Conservation (phyloP, 2,329 filamentous ascomycete genomes). For the Geosmithia flava region DNA sequence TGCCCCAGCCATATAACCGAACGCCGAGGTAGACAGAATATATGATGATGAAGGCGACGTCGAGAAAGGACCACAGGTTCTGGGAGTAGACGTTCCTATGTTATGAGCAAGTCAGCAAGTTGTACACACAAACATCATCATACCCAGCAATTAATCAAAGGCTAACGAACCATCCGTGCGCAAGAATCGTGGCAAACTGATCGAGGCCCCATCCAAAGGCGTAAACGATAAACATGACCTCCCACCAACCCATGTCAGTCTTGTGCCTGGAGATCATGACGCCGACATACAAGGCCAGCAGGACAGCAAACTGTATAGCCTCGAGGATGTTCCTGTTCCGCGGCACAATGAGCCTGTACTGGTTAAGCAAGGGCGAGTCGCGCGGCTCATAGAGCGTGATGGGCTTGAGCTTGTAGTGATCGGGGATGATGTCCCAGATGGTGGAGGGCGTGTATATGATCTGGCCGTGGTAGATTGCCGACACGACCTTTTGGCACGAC, state of each 20-base stretch:
- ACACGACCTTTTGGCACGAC: constrained; percentile 69
- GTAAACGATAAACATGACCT: constrained; percentile 60
- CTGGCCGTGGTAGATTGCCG: constrained; percentile 69
- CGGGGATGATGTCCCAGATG: constrained; percentile 73
- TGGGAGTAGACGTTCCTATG: constrained; percentile 70
- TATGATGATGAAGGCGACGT: constrained; percentile 64
- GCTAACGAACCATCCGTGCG: constrained; percentile 48
- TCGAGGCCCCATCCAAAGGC: constrained; percentile 69
- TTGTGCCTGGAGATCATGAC: constrained; percentile 60
- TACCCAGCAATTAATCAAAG: too few species aligned
- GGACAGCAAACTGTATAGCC: constrained; percentile 56
- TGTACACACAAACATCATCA: too few species aligned
- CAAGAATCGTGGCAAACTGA: constrained; percentile 63
- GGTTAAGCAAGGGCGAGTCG: constrained; percentile 64
- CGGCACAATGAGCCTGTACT: constrained; percentile 75
- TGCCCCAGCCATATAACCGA: constrained; percentile 51
- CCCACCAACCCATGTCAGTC: constrained; percentile 40
- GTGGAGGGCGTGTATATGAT: constrained; percentile 74
- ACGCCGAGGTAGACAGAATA: constrained; percentile 57
- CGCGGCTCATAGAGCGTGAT: constrained; percentile 72
- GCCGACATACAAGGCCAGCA: constrained; percentile 56
- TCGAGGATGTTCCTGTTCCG: constrained; percentile 67
- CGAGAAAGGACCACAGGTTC: constrained; percentile 80
- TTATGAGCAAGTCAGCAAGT: constrained; percentile 2
- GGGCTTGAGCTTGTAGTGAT: constrained; percentile 74